Conservation (phyloP, 176 grass and related monocot genomes). For the Thinopyrum elongatum region DNA sequence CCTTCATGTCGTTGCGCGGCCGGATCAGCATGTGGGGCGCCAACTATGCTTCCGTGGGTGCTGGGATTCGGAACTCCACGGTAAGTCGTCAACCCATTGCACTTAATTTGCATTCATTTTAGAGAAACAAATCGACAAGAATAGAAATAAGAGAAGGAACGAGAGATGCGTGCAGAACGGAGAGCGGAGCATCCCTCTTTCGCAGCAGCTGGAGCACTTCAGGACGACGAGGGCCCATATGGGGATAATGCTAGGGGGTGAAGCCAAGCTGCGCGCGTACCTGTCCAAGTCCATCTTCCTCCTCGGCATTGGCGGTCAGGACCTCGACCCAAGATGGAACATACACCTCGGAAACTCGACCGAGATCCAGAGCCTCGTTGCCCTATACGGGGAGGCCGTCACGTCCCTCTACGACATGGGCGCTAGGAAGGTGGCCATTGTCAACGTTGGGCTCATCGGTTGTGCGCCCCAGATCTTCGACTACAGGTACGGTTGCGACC, state of each 20-base stretch:
- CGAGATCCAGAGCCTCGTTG: background rate
- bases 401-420: too few relatives aligned
- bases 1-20: constrained; percentile 3
- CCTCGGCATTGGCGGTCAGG: background rate
- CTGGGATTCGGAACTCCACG: constrained; percentile 11
- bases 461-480: too few relatives aligned
- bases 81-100: background rate
- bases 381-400: background rate
- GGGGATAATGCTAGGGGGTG: background rate
- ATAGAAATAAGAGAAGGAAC: too few relatives aligned
- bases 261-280: background rate
- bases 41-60: background rate
- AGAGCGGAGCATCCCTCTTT: background rate
- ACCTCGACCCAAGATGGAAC: background rate
- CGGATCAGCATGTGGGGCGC: constrained; percentile 2
- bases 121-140: too few relatives aligned
- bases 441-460: too few relatives aligned
- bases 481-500: too few relatives aligned
- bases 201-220: constrained; percentile 18
- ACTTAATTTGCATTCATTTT: too few relatives aligned
- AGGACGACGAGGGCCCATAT: background rate
- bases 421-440: too few relatives aligned
- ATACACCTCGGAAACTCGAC: background rate
- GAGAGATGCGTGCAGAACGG: background rate
- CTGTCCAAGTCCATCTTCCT: constrained; percentile 32